Percentiles rank a stretch among this genome's conserved stretches.
phyloP scores from a whole-genome alignment of 2,329 filamentous ascomycete genomes.

The Trichoderma lentiforme region DNA sequence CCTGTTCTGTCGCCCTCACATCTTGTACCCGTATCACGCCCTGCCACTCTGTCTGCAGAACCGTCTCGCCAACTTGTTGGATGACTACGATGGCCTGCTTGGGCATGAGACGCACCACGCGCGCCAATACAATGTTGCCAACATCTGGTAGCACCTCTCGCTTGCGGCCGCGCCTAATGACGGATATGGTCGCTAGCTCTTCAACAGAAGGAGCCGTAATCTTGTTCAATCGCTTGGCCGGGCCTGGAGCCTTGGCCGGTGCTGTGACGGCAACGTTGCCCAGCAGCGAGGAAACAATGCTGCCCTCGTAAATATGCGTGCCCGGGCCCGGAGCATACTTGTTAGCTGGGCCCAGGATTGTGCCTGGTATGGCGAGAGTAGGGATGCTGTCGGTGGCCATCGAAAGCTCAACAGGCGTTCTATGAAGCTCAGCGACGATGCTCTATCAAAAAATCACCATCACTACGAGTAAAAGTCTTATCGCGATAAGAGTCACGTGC shows the following conservation, averaged over 20 bases:
- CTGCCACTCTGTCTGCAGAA: slow-evolving; percentile 77
- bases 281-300: slow-evolving; percentile 78
- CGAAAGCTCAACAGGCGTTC: background rate
- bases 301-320: slow-evolving; percentile 73
- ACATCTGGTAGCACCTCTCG: slow-evolving; percentile 79
- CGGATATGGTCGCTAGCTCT: slow-evolving; percentile 53
- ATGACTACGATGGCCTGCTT: slow-evolving; percentile 85
- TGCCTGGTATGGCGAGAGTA: slow-evolving; percentile 75
- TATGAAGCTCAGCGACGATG: background rate
- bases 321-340: slow-evolving; percentile 74
- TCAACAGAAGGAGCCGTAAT: slow-evolving; percentile 46
- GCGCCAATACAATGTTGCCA: slow-evolving; percentile 74
- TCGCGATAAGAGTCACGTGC: slow-evolving; percentile 16
- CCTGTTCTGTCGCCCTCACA: slow-evolving; percentile 91
- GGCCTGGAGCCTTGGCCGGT: slow-evolving; percentile 45
- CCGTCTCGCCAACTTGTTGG: slow-evolving; percentile 71
- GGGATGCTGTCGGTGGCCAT: slow-evolving; percentile 39
- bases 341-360: slow-evolving; percentile 65
- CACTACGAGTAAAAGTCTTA: background rate
- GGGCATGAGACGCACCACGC: slow-evolving; percentile 80
- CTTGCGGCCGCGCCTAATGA: slow-evolving; percentile 48
- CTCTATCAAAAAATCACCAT: slow-evolving; percentile 4
- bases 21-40: slow-evolving; percentile 85
- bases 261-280: slow-evolving; percentile 62
- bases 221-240: slow-evolving; percentile 58